A percentile compares a stretch with the other conserved stretches of the same genome.
Conservation (phyloP, 1,284 basidiomycete species). For the Cutaneotrichosporon sp. region DNA sequence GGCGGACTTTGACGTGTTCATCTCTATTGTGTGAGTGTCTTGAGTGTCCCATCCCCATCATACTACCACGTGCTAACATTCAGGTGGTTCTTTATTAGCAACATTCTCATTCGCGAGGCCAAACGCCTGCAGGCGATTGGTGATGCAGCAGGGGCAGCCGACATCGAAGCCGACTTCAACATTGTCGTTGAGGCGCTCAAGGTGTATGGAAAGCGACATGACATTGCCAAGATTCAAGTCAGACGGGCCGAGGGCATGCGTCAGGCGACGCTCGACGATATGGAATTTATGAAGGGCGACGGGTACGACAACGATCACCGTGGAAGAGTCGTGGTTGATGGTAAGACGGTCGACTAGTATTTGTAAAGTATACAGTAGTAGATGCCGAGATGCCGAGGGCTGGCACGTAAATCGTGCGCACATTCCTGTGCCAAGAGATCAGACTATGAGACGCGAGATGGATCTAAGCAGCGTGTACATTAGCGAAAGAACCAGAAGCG, state of each 20-base stretch:
- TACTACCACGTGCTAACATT: background rate
- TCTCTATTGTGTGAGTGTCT: conserved; percentile 41
- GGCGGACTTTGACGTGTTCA: conserved; percentile 33
- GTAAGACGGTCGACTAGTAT: background rate
- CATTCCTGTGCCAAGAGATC: background rate
- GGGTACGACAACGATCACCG: conserved; percentile 8
- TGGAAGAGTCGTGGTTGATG: background rate
- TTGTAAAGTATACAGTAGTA: background rate
- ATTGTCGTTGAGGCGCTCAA: conserved; percentile 33
- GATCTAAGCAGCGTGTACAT: no score
- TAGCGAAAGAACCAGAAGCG: no score
- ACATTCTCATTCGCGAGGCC: conserved; percentile 43
- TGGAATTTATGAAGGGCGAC: conserved; percentile 32
- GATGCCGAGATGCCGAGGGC: background rate
- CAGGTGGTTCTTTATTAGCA: conserved; percentile 42
- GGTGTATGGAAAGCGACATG: conserved; percentile 9
- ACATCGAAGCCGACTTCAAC: conserved; percentile 38
- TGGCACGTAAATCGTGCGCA: background rate
- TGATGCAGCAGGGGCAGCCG: conserved; percentile 19
- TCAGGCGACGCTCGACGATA: conserved; percentile 27
- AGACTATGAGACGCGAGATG: background rate
- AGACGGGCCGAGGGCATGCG: conserved; percentile 35
- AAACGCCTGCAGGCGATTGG: conserved; percentile 38
- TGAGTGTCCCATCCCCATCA: no score
- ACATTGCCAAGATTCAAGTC: conserved; percentile 25